Percentiles rank a stretch among this genome's conserved stretches.
Conservation (phyloP, 176 grass and related monocot species). For the Aegilops sharonensis region DNA sequence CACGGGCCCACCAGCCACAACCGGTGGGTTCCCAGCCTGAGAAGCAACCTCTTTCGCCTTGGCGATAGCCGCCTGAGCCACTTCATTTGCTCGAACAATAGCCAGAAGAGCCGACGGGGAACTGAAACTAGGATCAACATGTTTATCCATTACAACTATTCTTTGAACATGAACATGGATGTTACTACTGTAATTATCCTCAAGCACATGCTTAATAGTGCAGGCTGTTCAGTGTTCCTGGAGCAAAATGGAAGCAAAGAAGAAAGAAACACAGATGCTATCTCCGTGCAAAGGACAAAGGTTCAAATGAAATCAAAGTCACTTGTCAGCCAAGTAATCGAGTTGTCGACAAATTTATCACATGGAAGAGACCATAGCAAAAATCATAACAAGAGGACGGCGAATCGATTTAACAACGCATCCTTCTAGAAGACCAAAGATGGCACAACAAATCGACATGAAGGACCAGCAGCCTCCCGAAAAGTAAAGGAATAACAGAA, state of each 20-base stretch:
- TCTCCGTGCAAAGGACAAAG: background rate
- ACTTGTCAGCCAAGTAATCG: background rate
- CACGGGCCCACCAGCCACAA: too few species aligned
- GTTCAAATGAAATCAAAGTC: background rate
- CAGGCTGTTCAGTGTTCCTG: background rate
- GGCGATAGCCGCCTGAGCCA: too few species aligned
- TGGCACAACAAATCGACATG: background rate
- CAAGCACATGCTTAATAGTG: background rate
- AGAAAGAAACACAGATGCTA: background rate
- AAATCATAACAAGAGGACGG: too few species aligned
- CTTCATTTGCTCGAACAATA: too few species aligned
- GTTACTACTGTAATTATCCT: too few species aligned
- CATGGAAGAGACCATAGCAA: background rate
- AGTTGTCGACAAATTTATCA: background rate
- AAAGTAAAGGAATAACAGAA: too few species aligned
- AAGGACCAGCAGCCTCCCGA: background rate
- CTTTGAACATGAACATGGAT: too few species aligned
- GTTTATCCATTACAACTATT: too few species aligned
- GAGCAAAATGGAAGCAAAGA: background rate
- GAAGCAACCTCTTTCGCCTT: too few species aligned
- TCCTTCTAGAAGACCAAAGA: background rate
- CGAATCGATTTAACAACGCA: background rate
- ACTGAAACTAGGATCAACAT: too few species aligned
- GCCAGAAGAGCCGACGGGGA: too few species aligned
- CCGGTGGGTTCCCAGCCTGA: too few species aligned